Conservation (phyloP, 495 filamentous ascomycete species). For the Aspergillus bridgeri region DNA sequence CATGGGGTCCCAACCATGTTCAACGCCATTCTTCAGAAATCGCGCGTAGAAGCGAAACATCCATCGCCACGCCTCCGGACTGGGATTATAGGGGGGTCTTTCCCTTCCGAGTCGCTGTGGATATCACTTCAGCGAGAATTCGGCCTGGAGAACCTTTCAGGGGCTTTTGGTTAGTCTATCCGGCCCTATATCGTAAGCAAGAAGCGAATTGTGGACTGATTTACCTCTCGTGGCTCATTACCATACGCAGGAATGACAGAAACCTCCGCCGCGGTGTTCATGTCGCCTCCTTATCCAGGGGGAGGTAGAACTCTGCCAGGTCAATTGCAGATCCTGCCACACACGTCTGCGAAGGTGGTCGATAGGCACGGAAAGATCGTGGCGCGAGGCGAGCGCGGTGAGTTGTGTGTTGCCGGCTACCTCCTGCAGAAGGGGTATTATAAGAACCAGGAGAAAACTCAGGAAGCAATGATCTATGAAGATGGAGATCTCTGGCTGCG, state of each 20-base stretch:
- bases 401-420: slow-evolving; percentile 73
- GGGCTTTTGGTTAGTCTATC: neutral
- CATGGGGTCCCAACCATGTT: slow-evolving; percentile 14
- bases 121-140: neutral
- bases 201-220: no score
- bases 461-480: slow-evolving; percentile 54
- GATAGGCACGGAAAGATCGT: slow-evolving; percentile 50
- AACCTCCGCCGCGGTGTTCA: slow-evolving; percentile 52
- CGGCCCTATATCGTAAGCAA: no score
- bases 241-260: slow-evolving; percentile 22
- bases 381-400: slow-evolving; percentile 58
- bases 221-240: neutral
- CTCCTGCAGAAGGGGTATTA: slow-evolving; percentile 82
- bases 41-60: neutral
- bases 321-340: slow-evolving; percentile 50
- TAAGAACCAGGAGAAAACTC: slow-evolving; percentile 59
- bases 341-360: slow-evolving; percentile 70
- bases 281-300: no score
- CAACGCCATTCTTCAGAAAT: neutral
- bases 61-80: neutral
- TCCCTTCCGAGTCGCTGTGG: neutral
- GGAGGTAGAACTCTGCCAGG: no score
- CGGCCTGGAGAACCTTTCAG: neutral
- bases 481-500: slow-evolving; percentile 15
- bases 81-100: slow-evolving; percentile 2